These are phyloP conservation scores for Nephromyces sp. DNA, from an alignment of 169 alveolate genomes.

Conservation along the genomic window DNA sequence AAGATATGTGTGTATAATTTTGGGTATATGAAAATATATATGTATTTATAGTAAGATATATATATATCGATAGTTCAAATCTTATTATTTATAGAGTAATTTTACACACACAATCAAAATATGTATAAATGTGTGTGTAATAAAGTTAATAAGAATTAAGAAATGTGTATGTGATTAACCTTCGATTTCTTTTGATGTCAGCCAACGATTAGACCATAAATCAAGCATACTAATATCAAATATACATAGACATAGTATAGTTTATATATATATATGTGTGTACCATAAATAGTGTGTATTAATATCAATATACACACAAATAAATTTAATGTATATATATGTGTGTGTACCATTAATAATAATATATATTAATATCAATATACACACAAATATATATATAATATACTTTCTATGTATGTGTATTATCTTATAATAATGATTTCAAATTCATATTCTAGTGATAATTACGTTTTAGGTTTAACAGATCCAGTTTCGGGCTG, in stretches of 20 bases:
- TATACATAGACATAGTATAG: not conserved
- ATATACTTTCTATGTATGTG: not conserved
- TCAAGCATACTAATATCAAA: constrained; percentile 55
- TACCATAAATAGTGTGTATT: not conserved
- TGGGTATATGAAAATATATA: too few species aligned
- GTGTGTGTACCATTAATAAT: not conserved
- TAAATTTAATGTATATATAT: not conserved
- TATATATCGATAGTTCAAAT: too few species aligned
- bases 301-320: not conserved
- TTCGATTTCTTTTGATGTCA: constrained; percentile 57
- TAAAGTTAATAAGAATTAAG: too few species aligned
- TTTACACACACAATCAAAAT: too few species aligned
- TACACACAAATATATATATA: not conserved
- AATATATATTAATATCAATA: not conserved
- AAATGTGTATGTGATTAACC: too few species aligned
- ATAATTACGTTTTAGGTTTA: not conserved
- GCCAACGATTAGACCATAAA: constrained; percentile 76
- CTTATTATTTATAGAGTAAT: too few species aligned
- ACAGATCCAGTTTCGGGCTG: not conserved
- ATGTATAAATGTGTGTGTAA: too few species aligned
- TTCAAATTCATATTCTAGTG: not conserved
- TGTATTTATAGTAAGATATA: too few species aligned
- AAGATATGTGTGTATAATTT: too few species aligned
- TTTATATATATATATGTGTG: not conserved
- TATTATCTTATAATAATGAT: not conserved